A percentile compares a stretch with the other conserved stretches of the same genome.
phyloP scores from a whole-genome alignment of 177 flowering plant genomes.

The Vitis hybrid region DNA sequence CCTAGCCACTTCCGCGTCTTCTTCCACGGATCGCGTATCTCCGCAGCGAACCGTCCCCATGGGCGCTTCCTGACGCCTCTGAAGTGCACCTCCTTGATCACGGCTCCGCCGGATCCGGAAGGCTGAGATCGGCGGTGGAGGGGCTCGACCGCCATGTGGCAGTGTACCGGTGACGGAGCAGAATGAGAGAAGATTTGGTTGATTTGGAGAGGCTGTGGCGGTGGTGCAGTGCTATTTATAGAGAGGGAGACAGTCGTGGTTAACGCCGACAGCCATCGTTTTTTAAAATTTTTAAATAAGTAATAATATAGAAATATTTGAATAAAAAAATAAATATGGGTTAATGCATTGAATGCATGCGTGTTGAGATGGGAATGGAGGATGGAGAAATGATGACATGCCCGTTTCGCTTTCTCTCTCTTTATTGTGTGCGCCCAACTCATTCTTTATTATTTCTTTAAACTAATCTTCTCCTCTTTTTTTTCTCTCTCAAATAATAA shows the following conservation, averaged over 20 bases:
- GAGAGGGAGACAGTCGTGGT: slow-evolving; percentile 27
- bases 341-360: slow-evolving; percentile 10
- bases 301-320: not conserved
- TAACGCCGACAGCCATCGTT: slow-evolving; percentile 32
- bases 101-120: too few relatives aligned
- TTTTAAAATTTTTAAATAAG: not conserved
- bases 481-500: too few relatives aligned
- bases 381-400: too few relatives aligned
- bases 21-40: slow-evolving; percentile 66
- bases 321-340: not conserved
- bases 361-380: not conserved
- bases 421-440: not conserved
- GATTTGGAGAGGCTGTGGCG: slow-evolving; percentile 7
- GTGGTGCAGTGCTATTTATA: slow-evolving; percentile 22
- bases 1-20: slow-evolving; percentile 67
- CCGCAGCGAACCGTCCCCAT: slow-evolving; percentile 66
- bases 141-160: slow-evolving; percentile 31
- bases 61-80: slow-evolving; percentile 66
- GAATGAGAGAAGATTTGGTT: not conserved
- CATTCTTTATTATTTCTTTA: too few relatives aligned
- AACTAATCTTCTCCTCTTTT: too few relatives aligned
- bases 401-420: too few relatives aligned
- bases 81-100: slow-evolving; percentile 31
- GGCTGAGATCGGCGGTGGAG: slow-evolving; percentile 15
- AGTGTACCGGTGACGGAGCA: not conserved